phyloP scores from a whole-genome alignment of 345 rosid genomes.

The Punica granatum region DNA sequence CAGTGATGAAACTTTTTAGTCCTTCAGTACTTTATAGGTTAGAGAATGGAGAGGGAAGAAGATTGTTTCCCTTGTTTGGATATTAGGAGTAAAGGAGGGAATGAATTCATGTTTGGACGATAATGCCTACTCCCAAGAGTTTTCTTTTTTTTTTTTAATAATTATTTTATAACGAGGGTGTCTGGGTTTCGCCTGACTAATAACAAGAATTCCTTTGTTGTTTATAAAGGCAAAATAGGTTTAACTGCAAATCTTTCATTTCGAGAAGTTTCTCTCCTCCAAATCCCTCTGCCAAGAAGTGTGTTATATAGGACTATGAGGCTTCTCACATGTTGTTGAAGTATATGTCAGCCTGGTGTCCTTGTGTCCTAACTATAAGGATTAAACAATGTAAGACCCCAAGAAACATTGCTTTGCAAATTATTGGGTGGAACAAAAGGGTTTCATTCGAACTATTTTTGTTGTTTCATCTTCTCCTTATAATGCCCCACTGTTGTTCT shows the following conservation, averaged over 20 bases:
- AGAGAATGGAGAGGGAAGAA: background rate
- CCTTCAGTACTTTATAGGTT: background rate
- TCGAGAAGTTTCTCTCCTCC: no score
- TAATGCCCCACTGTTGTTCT: background rate
- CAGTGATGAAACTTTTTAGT: background rate
- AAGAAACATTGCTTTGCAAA: background rate
- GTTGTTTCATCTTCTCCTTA: background rate
- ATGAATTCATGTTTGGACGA: no score
- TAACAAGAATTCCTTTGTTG: no score
- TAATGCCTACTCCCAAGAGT: no score
- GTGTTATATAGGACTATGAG: background rate
- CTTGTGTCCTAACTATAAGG: background rate
- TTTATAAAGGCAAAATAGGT: no score
- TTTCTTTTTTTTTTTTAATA: no score
- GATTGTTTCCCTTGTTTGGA: no score
- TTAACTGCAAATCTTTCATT: no score
- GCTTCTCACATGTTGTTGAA: background rate
- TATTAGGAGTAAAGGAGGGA: no score
- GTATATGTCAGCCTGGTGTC: background rate
- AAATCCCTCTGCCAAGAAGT: no score
- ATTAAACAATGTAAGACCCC: background rate
- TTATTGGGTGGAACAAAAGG: background rate
- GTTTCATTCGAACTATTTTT: background rate
- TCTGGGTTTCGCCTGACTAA: no score
- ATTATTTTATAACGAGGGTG: no score